Evolutionary conservation across 2,329 filamentous ascomycete genomes (phyloP).

Genomic region (Stagonosporopsis rhizophila): DNA sequence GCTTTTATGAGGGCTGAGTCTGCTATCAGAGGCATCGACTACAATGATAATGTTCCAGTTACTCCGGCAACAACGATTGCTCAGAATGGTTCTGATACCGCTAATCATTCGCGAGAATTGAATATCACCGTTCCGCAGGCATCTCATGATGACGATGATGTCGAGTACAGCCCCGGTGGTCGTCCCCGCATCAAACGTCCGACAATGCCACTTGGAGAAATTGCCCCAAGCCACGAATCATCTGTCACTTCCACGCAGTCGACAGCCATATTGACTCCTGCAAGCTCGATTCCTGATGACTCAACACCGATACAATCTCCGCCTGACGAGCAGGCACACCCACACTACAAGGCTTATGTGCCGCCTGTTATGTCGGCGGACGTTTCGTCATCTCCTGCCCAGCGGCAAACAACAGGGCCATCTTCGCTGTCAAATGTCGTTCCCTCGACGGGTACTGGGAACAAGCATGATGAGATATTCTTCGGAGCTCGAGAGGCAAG

Average conservation of each 20-base stretch:
- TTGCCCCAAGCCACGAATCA: conserved; percentile 23
- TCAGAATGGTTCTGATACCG: conserved; percentile 14
- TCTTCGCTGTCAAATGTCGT: conserved; percentile 17
- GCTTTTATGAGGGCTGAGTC: conserved; percentile 53
- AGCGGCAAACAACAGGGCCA: conserved; percentile 36
- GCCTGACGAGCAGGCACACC: conserved; percentile 32
- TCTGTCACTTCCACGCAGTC: conserved; percentile 35
- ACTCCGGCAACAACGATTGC: conserved; percentile 10
- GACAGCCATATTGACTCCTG: conserved; percentile 44
- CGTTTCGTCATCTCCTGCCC: conserved; percentile 21
- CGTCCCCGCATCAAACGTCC: conserved; percentile 53
- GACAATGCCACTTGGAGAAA: conserved; percentile 15
- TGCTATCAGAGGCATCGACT: conserved; percentile 53
- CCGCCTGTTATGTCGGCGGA: conserved; percentile 26
- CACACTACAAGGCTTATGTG: conserved; percentile 46
- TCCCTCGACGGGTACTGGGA: conserved; percentile 18
- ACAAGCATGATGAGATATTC: conserved; percentile 46
- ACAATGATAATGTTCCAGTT: conserved; percentile 40
- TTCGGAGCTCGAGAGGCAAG: conserved; percentile 33
- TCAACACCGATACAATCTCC: conserved; percentile 42
- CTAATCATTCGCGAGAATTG: conserved; percentile 23
- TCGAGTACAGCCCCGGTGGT: conserved; percentile 61
- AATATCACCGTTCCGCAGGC: conserved; percentile 21
- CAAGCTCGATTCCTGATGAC: conserved; percentile 44
- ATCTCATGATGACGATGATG: conserved; percentile 27